Evolutionary conservation across 306 rosid genomes (phyloP).

Genomic region (Ziziphus jujuba): DNA sequence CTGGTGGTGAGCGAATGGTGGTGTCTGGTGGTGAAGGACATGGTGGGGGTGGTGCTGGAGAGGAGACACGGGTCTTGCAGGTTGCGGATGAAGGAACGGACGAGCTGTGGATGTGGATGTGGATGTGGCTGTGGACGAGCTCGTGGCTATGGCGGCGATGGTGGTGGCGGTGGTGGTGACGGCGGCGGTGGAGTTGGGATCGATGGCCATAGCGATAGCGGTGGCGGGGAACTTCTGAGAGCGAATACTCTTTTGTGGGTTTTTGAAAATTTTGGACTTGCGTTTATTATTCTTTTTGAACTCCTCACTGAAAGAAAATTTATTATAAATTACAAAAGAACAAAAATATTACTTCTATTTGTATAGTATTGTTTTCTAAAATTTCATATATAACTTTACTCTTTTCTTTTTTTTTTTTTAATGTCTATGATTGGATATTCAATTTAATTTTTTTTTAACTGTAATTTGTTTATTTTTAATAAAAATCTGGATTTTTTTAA

Average conservation of each 20-base stretch:
- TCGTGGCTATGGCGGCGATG: conserved; percentile 15
- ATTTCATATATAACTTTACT: too few species aligned
- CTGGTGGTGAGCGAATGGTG: conserved; percentile 26
- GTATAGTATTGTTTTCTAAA: too few species aligned
- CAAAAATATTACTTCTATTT: too few species aligned
- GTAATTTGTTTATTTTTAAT: too few species aligned
- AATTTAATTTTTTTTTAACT: too few species aligned
- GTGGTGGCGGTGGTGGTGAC: conserved; percentile 14
- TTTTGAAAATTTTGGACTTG: conserved; percentile 7
- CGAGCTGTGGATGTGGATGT: not conserved
- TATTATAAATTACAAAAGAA: too few species aligned
- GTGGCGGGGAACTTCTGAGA: conserved; percentile 38
- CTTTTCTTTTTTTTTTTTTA: too few species aligned
- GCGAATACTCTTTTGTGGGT: conserved; percentile 9
- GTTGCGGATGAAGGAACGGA: not conserved
- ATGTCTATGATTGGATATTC: too few species aligned
- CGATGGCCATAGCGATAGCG: conserved; percentile 30
- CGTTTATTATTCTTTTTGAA: not conserved
- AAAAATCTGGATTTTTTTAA: too few species aligned
- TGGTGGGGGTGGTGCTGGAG: conserved; percentile 24
- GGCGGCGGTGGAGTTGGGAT: conserved; percentile 25
- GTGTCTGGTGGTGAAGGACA: conserved; percentile 12
- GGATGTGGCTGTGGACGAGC: conserved; percentile 1
- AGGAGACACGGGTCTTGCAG: conserved; percentile 2
- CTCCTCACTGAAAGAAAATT: too few species aligned